Base-by-base conservation (phyloP, 2,329 filamentous ascomycete species). In the Dothistroma septosporum region DNA sequence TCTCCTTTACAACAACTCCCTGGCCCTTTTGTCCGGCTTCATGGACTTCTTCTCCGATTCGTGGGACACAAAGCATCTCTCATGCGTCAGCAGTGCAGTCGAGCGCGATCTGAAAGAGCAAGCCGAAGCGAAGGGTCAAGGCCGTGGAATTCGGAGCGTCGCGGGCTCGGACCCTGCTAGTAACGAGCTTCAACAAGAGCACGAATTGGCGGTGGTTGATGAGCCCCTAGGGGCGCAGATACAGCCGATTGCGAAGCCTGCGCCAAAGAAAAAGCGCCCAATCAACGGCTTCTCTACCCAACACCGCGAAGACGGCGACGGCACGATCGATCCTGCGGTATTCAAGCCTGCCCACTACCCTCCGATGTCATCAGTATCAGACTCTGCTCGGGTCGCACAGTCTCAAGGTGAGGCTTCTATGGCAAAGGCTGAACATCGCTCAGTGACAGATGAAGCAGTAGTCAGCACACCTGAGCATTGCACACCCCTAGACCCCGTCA, bases 211-310 rank as follows among this genome's bases (percentile, higher is more conserved):
- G 11, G 44, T 16, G 5, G 24, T 32, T 19, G 31, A 49, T 3
- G n/a, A 57, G 44, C 12, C 21, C 16, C 1, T 47, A 9, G 16
- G 35, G n/a, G 2, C 21, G 7, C 37, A 9, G n/a, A n/a, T 4
- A 8, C 28, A 4, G 22, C 11, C 8, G 28, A 19, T 32, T 2
- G 28, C 41, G 19, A 31, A 28, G 31, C 57, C 10, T 5, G n/a
- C 32, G 3, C 46, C 49, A 21, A 63, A 59, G 52, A 66, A 66
- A 61, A 61, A 57, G 48, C 61, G 60, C 8, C 64, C 64, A n/a
- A 49, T 56, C 24, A 65, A 64, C 49, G 62, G 57, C 12, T 62
- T 66, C 53, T 58, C 53, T 33, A 60, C 61, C 16, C 52, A 59
- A 11, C 31, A 60, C 19, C 3, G 12, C 14, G 11, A 21, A 11